Base-by-base conservation (phyloP, 2,329 filamentous ascomycete genomes). In the Penicillium sp. region DNA sequence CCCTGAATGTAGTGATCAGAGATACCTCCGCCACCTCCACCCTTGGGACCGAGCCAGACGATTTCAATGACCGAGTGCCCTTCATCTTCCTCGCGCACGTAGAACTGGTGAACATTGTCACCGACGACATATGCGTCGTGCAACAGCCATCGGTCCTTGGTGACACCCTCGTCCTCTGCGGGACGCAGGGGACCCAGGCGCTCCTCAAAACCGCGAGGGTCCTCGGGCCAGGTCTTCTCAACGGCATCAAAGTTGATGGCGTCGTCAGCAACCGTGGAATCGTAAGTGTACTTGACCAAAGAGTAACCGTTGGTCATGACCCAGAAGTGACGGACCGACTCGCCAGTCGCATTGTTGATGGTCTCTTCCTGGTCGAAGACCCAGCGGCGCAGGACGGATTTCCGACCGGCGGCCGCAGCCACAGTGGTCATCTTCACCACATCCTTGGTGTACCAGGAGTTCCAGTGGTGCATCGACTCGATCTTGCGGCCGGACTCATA, bases 211-310 rank as follows among this genome's bases (percentile, higher is more conserved):
- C 75, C 76, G 42, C 65, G 69, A n/a, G 74, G 71, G 54, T 79
- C 76, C 43, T 78, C 76, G 11, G 75, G 73, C 77, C 77, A 79
- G 15, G 77, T 79, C 70, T 78, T 78, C 64, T 79, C 77, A n/a
- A 71, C 68, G 25, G 73, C 69, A 59, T 78, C 75, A 28, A 79
- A 79, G 64, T 78, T 73, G 59, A 79, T 76, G n/a, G 71, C 73
- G 65, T 77, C 71, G 52, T 77, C 72, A 1, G 74, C 69, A 4
- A 72, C 71, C 45, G 68, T 67, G 54, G 72, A 69, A 28, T 72
- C 71, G 45, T 78, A 73, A 1, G 75, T 78, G 59, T 79, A 79
- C 61, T 76, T 75, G 47, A 78, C 73, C 35, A 79, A 64, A 1
- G 77, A 79, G 62, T 78, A 78, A 22, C 77, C 77, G 57, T 79